Conservation (phyloP, 2,329 filamentous ascomycete species). For the Alternaria consortialis region DNA sequence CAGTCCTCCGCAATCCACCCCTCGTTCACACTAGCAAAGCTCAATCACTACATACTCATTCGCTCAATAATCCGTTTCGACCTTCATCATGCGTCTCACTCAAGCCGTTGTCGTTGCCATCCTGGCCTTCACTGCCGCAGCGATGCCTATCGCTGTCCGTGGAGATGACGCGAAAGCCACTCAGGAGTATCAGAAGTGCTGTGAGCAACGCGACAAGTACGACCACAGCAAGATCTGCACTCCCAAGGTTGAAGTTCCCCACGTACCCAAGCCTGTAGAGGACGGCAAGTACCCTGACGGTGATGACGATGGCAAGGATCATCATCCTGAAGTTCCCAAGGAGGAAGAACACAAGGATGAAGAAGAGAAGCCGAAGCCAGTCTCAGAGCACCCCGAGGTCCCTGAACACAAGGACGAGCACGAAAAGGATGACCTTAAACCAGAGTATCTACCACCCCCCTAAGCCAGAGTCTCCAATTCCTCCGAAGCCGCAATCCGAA, state of each 20-base stretch:
- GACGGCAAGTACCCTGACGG: background rate
- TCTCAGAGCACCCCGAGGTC: too few species aligned
- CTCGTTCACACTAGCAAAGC: slow-evolving; percentile 6
- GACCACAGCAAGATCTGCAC: slow-evolving; percentile 8
- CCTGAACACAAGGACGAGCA: background rate
- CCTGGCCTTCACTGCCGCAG: slow-evolving; percentile 21
- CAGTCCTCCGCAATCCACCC: slow-evolving; percentile 3
- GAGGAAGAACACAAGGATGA: background rate
- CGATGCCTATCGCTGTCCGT: slow-evolving; percentile 22
- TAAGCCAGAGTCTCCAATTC: background rate
- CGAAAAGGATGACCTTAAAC: too few species aligned
- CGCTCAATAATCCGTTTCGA: background rate
- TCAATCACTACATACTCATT: slow-evolving; percentile 10
- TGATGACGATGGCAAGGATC: too few species aligned
- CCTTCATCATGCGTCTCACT: slow-evolving; percentile 21
- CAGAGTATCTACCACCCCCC: background rate
- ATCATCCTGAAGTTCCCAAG: background rate
- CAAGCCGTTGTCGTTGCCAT: slow-evolving; percentile 25
- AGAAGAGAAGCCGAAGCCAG: background rate
- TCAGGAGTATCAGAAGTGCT: slow-evolving; percentile 17
- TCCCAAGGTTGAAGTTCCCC: background rate
- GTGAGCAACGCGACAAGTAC: slow-evolving; percentile 7
- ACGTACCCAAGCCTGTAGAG: background rate
- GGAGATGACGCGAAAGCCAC: slow-evolving; percentile 11
- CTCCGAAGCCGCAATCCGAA: background rate